Percentiles rank a stretch among this genome's conserved stretches.
These are phyloP conservation scores for Kazachstania psychrophila DNA, from an alignment of 805 yeast genomes.

Conservation along the genomic window DNA sequence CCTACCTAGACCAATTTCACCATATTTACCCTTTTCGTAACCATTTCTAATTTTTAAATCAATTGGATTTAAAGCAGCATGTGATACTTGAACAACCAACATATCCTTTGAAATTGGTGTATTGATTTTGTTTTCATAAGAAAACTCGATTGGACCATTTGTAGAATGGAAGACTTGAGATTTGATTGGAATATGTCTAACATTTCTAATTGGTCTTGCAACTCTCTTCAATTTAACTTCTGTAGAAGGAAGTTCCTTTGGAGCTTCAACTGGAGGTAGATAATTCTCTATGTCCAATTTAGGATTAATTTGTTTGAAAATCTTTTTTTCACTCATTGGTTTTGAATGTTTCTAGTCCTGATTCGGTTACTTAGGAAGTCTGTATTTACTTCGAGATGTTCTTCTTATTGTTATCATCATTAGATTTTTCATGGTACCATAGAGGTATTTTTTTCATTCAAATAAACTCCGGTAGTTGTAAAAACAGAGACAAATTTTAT, in stretches of 20 bases:
- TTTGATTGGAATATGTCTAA: constrained; percentile 43
- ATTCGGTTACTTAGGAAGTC: no score
- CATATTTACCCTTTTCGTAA: constrained; percentile 41
- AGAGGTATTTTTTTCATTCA: no score
- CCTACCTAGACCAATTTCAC: constrained; percentile 59
- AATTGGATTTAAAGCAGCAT: constrained; percentile 55
- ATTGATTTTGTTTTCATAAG: constrained; percentile 44
- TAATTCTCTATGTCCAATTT: constrained; percentile 10
- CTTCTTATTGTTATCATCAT: no score
- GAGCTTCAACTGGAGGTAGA: constrained; percentile 15
- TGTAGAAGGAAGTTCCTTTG: constrained; percentile 19
- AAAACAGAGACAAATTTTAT: no score
- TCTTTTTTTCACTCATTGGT: constrained; percentile 7
- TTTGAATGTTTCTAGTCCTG: no score
- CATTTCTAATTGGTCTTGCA: constrained; percentile 43
- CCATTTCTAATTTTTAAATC: constrained; percentile 55
- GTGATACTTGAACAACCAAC: constrained; percentile 48
- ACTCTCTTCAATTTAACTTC: constrained; percentile 29
- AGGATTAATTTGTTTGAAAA: constrained; percentile 13
- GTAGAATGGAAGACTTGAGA: constrained; percentile 36
- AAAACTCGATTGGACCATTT: constrained; percentile 33
- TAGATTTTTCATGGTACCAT: no score
- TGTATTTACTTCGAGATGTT: no score
- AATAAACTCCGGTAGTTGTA: no score
- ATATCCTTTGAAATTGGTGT: constrained; percentile 40